These are phyloP conservation scores for Stentor roeselii DNA, from an alignment of 73 alveolate genomes.

Conservation along the genomic window DNA sequence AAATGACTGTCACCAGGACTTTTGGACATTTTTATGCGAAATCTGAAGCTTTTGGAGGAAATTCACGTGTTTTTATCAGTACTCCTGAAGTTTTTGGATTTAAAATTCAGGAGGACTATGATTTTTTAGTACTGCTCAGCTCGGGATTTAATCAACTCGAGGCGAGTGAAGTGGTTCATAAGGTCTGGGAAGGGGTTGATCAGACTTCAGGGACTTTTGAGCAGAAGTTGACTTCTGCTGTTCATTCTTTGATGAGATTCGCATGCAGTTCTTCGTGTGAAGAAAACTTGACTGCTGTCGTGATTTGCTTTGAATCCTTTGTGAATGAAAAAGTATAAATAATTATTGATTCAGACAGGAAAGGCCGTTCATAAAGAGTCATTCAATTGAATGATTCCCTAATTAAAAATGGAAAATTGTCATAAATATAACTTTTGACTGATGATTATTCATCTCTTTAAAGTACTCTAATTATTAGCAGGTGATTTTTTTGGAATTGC, in stretches of 20 bases:
- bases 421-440: too few species aligned
- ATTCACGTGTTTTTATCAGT: conserved; percentile 85
- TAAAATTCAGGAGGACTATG: conserved; percentile 68
- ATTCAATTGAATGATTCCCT: too few species aligned
- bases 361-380: too few species aligned
- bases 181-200: conserved; percentile 63
- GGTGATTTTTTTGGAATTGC: not conserved
- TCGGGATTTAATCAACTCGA: conserved; percentile 96
- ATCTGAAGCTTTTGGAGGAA: conserved; percentile 88
- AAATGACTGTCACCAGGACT: conserved; percentile 91
- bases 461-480: not conserved
- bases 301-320: not conserved
- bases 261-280: not conserved
- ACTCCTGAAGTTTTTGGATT: conserved; percentile 87
- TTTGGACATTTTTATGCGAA: conserved; percentile 97
- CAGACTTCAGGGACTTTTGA: not conserved
- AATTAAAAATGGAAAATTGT: too few species aligned
- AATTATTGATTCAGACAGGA: too few species aligned
- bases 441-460: too few species aligned
- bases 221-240: not conserved
- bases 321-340: too few species aligned
- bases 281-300: not conserved
- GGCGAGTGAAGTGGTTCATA: conserved; percentile 82
- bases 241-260: not conserved
- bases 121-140: conserved; percentile 56